phyloP scores from a whole-genome alignment of 1,284 basidiomycete species.

The Afroboletus lepidellus region DNA sequence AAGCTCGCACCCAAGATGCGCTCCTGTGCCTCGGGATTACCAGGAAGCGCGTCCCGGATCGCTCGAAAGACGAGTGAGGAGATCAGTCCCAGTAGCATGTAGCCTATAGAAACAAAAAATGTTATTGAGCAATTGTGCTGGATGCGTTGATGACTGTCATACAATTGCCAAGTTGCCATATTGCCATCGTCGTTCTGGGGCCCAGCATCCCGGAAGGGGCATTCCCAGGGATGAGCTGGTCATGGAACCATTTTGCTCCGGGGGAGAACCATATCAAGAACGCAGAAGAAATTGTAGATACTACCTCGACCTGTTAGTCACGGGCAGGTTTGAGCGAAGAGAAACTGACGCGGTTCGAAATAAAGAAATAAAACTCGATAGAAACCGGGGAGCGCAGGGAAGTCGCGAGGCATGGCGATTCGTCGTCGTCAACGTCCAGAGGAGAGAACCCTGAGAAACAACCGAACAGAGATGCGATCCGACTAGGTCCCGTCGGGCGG shows the following conservation, averaged over 20 bases:
- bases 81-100: slow-evolving; percentile 63
- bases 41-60: slow-evolving; percentile 57
- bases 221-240: slow-evolving; percentile 59
- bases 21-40: slow-evolving; percentile 65
- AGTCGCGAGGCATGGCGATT: slow-evolving; percentile 33
- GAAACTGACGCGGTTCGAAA: slow-evolving; percentile 61
- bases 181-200: slow-evolving; percentile 58
- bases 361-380: slow-evolving; percentile 69
- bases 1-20: slow-evolving; percentile 65
- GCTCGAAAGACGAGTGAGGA: slow-evolving; percentile 72
- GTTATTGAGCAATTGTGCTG: background rate
- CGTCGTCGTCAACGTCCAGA: no score
- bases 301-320: slow-evolving; percentile 33
- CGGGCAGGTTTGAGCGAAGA: background rate
- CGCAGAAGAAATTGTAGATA: slow-evolving; percentile 57
- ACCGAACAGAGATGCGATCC: no score
- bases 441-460: no score
- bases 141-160: slow-evolving; percentile 23
- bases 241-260: slow-evolving; percentile 69
- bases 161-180: slow-evolving; percentile 76
- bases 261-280: slow-evolving; percentile 60
- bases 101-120: slow-evolving; percentile 50
- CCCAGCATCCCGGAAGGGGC: slow-evolving; percentile 42
- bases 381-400: slow-evolving; percentile 64
- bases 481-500: no score